Percentiles rank a stretch among this genome's conserved stretches.
These are phyloP conservation scores for Colletotrichum limetticola DNA, from an alignment of 2,329 filamentous ascomycete genomes.

Conservation along the genomic window DNA sequence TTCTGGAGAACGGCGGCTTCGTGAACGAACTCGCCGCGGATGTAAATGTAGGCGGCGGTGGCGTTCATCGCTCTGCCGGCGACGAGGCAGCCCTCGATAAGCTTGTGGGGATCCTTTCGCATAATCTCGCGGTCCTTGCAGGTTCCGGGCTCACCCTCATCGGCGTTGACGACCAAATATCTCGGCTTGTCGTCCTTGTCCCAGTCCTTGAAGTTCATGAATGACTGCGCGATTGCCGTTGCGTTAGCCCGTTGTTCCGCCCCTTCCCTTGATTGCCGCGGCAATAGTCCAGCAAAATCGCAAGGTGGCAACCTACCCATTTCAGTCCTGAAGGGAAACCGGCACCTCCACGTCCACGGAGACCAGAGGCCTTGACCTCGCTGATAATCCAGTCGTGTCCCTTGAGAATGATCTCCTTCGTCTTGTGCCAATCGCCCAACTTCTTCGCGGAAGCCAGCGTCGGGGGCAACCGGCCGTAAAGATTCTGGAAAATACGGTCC, in stretches of 20 bases:
- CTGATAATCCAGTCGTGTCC: constrained; percentile 99
- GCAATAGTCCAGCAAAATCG: constrained; percentile 9
- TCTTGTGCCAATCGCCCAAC: constrained; percentile 99
- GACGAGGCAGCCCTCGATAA: constrained; percentile 95
- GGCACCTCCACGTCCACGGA: constrained; percentile 95
- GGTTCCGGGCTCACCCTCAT: constrained; percentile 98
- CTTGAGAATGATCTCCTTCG: constrained; percentile 97
- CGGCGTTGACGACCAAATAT: constrained; percentile 97
- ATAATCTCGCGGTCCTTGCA: constrained; percentile 99
- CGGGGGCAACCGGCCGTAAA: constrained; percentile 91
- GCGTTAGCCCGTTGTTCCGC: constrained; percentile 7
- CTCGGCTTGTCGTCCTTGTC: constrained; percentile 96
- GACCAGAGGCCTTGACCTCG: constrained; percentile 95
- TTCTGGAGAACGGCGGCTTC: constrained; percentile 93
- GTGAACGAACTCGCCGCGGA: constrained; percentile 97
- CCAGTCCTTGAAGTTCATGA: constrained; percentile 99
- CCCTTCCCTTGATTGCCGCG: constrained; percentile 22
- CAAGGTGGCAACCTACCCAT: constrained; percentile 76
- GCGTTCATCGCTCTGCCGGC: constrained; percentile 99
- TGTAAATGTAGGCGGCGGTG: constrained; percentile 98
- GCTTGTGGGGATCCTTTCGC: constrained; percentile 99
- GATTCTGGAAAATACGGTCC: constrained; percentile 98
- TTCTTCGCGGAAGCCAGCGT: constrained; percentile 96
- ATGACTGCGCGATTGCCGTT: constrained; percentile 71
- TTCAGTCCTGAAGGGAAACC: constrained; percentile 98